phyloP scores from a whole-genome alignment of 2,329 filamentous ascomycete species.

The Fusarium chlamydosporum region DNA sequence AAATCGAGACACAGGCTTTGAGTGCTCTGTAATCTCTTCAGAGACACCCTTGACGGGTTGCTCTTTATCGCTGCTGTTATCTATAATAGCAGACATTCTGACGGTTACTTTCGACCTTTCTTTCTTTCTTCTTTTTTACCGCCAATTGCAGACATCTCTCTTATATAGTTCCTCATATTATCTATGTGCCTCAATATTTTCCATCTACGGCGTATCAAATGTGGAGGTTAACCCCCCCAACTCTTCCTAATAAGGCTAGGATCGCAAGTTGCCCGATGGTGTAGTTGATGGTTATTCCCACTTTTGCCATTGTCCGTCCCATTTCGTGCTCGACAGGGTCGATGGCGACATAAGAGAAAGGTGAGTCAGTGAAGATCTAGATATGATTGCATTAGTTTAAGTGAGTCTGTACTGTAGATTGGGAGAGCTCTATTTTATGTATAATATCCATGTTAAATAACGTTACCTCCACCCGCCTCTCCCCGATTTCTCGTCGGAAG shows the following conservation, averaged over 20 bases:
- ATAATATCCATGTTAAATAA: neutral
- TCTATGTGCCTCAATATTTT: slow-evolving; percentile 10
- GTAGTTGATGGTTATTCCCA: slow-evolving; percentile 22
- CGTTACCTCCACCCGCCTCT: slow-evolving; percentile 9
- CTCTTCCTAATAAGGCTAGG: slow-evolving; percentile 34
- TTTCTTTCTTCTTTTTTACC: no score
- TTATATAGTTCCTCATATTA: slow-evolving; percentile 15
- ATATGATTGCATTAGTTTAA: neutral
- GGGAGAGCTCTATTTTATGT: neutral
- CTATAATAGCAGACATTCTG: slow-evolving; percentile 35
- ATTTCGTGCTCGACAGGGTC: slow-evolving; percentile 44
- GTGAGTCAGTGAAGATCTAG: neutral
- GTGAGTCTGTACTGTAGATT: neutral
- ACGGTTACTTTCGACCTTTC: neutral
- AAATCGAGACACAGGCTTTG: slow-evolving; percentile 44
- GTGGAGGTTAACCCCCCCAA: slow-evolving; percentile 24
- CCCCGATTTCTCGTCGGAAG: slow-evolving; percentile 31
- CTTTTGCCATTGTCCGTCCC: slow-evolving; percentile 20
- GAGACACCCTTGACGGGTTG: slow-evolving; percentile 30
- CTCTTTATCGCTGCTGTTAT: slow-evolving; percentile 35
- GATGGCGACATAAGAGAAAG: slow-evolving; percentile 37
- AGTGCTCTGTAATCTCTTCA: slow-evolving; percentile 30
- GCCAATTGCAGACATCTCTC: neutral
- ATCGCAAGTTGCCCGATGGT: slow-evolving; percentile 35
- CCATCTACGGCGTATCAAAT: slow-evolving; percentile 18